Base-by-base conservation (phyloP, 768 basidiomycete species). In the Mycena galopus region DNA sequence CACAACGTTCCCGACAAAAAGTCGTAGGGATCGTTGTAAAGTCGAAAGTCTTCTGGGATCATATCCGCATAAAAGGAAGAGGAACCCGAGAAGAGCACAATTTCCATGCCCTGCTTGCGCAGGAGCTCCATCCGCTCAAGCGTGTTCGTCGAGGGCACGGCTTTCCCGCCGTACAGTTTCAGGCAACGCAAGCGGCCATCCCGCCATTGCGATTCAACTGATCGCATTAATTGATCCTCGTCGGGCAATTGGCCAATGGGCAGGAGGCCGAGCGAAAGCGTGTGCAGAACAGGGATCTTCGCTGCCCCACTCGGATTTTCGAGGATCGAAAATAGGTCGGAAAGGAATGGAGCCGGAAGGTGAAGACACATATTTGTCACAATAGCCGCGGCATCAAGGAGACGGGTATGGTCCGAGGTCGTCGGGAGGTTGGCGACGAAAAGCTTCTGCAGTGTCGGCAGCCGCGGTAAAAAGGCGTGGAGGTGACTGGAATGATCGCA, bases 191-290 rank as follows among this genome's bases (percentile, higher is more conserved):
- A 55, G 6, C 33, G 8, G 25, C 67, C 67, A 21, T 19, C 9
- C 30, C 33, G 51, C 67, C 67, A 69, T 29, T n/a, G 66, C 4
- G 32, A 32, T 21, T 67, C 66, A 8, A 67, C 12, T 27, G 25
- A 10, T 19, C 23, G 9, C 66, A 67, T 59, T 4, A 67, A 10
- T 6, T 35, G 30, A 35, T 60, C 57, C 30, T 67, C 47, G 57
- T 67, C 66, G 2, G 57, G 23, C 25, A 27, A 29, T 17, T 21
- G 19, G 27, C 35, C 35, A 17, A 37, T 3, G n/a, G 3, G 2
- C 21, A 35, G 16, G 57, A 59, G 57, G 5, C 35, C 23, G 33
- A 59, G 16, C 9, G 30, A n/a, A 23, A 35, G 35, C n/a, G 23
- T 6, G 11, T n/a, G 35, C 33, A 59, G 23, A 12, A 23, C 33